Evolutionary conservation across 208 protist species (phyloP).

Genomic region (Crithidia bombi): DNA sequence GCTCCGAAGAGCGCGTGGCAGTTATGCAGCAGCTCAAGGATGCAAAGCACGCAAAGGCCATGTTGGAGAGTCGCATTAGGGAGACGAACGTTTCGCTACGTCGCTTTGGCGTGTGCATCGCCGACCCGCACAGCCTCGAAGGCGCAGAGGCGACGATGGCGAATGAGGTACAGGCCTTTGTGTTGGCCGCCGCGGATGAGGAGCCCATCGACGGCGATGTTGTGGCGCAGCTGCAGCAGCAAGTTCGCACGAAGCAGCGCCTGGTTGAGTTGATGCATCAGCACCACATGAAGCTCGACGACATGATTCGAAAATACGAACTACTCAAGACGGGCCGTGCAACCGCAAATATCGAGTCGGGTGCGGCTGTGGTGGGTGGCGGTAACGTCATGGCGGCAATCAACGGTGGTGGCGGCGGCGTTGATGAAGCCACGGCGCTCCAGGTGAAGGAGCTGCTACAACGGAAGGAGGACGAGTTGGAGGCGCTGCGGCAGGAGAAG

Average conservation of each 20-base stretch:
- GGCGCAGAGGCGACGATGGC: conserved; percentile 14
- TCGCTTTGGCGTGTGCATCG: conserved; percentile 83
- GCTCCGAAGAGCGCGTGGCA: conserved; percentile 35
- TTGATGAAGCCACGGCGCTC: conserved; percentile 69
- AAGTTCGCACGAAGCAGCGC: conserved; percentile 87
- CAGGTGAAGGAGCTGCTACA: conserved; percentile 81
- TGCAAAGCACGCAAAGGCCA: conserved; percentile 47
- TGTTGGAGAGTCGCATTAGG: conserved; percentile 71
- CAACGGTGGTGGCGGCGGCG: conserved; percentile 19
- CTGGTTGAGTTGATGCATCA: conserved; percentile 85
- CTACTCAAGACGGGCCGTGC: conserved; percentile 84
- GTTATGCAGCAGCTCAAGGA: conserved; percentile 64
- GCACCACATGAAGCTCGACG: conserved; percentile 81
- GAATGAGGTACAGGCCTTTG: conserved; percentile 59
- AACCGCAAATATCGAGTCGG: conserved; percentile 44
- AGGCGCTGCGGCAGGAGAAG: conserved; percentile 72
- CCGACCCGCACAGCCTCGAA: conserved; percentile 45
- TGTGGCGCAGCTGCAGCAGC: conserved; percentile 82
- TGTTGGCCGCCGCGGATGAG: conserved; percentile 74
- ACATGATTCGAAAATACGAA: conserved; percentile 89
- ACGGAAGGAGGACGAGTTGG: conserved; percentile 87
- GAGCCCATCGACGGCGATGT: conserved; percentile 75
- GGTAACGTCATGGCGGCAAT: background rate
- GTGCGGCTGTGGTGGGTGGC: conserved; percentile 9
- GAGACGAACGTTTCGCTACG: conserved; percentile 86